These are phyloP conservation scores for Cystobasidium ongulense DNA, from an alignment of 768 basidiomycete species.

Conservation along the genomic window DNA sequence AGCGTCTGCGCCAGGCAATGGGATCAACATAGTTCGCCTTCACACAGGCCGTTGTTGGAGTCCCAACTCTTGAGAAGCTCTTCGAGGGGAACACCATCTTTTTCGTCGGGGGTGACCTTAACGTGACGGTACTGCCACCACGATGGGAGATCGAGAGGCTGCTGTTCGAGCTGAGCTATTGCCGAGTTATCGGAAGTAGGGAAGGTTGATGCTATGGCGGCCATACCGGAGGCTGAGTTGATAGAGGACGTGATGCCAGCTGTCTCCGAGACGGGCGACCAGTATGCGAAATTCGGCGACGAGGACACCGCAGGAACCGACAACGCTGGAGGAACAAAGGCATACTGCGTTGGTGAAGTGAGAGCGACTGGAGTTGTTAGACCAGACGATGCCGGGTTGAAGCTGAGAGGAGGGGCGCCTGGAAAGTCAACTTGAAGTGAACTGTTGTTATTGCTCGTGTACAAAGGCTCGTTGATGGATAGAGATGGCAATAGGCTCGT, in stretches of 20 bases:
- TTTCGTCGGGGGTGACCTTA: background rate
- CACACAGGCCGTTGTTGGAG: background rate
- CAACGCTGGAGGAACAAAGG: background rate
- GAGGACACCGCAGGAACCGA: background rate
- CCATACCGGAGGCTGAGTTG: background rate
- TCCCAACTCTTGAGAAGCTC: background rate
- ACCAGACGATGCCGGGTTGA: background rate
- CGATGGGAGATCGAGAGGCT: background rate
- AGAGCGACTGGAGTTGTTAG: background rate
- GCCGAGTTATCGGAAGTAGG: background rate
- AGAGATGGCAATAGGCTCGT: background rate
- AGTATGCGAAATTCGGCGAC: background rate
- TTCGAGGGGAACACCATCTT: background rate
- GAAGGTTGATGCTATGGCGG: background rate
- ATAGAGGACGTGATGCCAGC: background rate
- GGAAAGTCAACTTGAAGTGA: background rate
- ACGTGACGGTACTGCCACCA: background rate
- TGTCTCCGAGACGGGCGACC: background rate
- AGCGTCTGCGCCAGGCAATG: too few species aligned
- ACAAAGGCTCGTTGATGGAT: background rate
- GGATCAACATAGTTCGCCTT: too few species aligned
- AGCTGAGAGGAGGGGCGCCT: background rate
- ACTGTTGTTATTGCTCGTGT: background rate
- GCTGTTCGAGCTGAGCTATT: background rate
- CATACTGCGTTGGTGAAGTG: background rate